These are phyloP conservation scores for Amauroascus niger DNA, from an alignment of 2,329 filamentous ascomycete genomes.

Conservation along the genomic window DNA sequence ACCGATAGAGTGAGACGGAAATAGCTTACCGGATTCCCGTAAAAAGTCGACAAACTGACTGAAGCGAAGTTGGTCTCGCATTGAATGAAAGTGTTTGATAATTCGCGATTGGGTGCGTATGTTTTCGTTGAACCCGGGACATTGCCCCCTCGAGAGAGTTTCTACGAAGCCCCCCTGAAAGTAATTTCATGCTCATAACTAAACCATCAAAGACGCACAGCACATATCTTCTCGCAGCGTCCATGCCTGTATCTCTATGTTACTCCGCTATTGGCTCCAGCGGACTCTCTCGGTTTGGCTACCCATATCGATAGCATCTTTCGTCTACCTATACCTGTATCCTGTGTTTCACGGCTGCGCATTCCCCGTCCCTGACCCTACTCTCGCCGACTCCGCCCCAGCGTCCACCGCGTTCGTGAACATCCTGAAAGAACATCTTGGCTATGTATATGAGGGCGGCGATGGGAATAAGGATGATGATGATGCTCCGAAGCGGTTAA, in stretches of 20 bases:
- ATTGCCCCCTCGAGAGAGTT: neutral
- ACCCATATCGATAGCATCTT: conserved; percentile 59
- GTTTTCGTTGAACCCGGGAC: neutral
- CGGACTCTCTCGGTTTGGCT: conserved; percentile 44
- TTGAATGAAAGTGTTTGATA: no score
- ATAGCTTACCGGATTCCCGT: neutral
- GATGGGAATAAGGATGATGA: neutral
- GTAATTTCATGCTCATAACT: neutral
- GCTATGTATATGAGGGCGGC: conserved; percentile 10
- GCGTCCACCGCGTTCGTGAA: conserved; percentile 23
- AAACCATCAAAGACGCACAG: neutral
- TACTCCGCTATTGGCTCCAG: conserved; percentile 39
- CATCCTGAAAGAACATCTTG: conserved; percentile 32
- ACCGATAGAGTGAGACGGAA: neutral
- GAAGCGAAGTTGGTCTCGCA: no score
- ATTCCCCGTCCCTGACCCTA: conserved; percentile 53
- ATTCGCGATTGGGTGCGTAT: neutral
- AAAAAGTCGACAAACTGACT: no score
- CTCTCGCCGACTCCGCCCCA: conserved; percentile 9
- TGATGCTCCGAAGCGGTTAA: neutral
- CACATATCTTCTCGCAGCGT: conserved; percentile 19
- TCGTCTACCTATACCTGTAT: conserved; percentile 77
- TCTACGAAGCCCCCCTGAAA: neutral
- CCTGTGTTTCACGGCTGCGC: conserved; percentile 69
- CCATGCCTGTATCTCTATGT: conserved; percentile 37